Conservation (phyloP, 2,329 filamentous ascomycete genomes). For the Aspergillus tanneri region DNA sequence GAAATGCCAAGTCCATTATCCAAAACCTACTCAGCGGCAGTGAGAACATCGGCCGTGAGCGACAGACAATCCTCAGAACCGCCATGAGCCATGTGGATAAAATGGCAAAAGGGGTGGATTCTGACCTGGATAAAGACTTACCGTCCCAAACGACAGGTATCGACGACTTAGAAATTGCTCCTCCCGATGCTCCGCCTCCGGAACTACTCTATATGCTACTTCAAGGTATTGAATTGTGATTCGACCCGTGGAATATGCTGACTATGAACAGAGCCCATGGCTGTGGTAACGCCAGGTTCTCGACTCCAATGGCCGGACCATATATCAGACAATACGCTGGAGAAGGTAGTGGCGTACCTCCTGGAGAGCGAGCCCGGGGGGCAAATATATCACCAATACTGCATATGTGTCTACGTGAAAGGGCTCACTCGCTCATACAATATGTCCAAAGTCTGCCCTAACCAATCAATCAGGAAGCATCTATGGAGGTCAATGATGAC, state of each 20-base stretch:
- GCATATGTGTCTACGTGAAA: constrained; percentile 26
- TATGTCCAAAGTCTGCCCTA: constrained; percentile 15
- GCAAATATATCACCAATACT: constrained; percentile 23
- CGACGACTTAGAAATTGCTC: constrained; percentile 5
- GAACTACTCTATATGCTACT: constrained; percentile 29
- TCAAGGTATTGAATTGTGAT: constrained; percentile 4
- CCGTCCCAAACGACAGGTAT: not conserved
- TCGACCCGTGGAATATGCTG: not conserved
- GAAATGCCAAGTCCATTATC: constrained; percentile 25
- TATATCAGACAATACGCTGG: constrained; percentile 22
- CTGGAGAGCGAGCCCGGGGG: constrained; percentile 10
- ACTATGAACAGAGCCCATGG: not conserved
- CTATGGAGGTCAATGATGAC: constrained; percentile 20
- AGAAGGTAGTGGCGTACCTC: constrained; percentile 21
- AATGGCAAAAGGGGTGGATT: constrained; percentile 14
- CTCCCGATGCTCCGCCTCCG: constrained; percentile 16
- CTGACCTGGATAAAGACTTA: not conserved
- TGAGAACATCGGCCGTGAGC: constrained; percentile 18
- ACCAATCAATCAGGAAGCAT: constrained; percentile 17
- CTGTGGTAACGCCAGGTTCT: not conserved
- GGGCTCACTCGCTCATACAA: constrained; percentile 20
- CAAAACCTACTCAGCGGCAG: constrained; percentile 23
- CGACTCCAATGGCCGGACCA: constrained; percentile 27
- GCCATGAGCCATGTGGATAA: constrained; percentile 23
- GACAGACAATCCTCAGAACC: constrained; percentile 21